phyloP scores from a whole-genome alignment of 305 asterid species.

The Coffea humblotiana region DNA sequence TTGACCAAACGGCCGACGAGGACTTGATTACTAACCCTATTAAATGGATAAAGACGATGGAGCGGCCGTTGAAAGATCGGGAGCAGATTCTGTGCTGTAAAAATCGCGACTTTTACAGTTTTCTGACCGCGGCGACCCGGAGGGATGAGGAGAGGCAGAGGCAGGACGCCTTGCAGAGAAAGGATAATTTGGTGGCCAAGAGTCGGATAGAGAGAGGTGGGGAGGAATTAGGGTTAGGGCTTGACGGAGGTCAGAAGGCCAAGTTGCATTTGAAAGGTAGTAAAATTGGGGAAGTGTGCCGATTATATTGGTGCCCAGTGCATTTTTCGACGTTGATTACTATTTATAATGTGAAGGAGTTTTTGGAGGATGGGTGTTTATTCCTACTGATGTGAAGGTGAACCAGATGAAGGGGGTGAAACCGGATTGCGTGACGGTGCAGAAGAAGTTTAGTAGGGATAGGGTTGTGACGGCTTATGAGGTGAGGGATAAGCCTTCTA shows the following conservation, averaged over 20 bases:
- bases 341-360: constrained; percentile 90
- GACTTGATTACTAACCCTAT: constrained; percentile 36
- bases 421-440: constrained; percentile 97
- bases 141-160: constrained; percentile 87
- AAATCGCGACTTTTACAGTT: constrained; percentile 70
- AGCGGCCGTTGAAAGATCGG: constrained; percentile 75
- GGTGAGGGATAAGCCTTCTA: constrained; percentile 98
- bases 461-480: constrained; percentile 92
- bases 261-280: constrained; percentile 59
- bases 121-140: constrained; percentile 63
- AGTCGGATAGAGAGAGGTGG: constrained; percentile 83
- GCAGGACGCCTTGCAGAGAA: constrained; percentile 77
- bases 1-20: not conserved
- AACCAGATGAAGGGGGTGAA: constrained; percentile 81
- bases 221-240: constrained; percentile 34
- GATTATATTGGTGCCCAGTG: constrained; percentile 89
- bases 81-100: constrained; percentile 68
- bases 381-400: constrained; percentile 83
- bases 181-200: constrained; percentile 86
- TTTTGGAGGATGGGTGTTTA: constrained; percentile 89
- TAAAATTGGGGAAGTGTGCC: constrained; percentile 94
- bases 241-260: constrained; percentile 36
- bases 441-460: constrained; percentile 97
- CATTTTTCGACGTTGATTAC: constrained; percentile 85
- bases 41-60: constrained; percentile 60